phyloP scores from a whole-genome alignment of 208 protist genomes.

The Polymyxa betae region DNA sequence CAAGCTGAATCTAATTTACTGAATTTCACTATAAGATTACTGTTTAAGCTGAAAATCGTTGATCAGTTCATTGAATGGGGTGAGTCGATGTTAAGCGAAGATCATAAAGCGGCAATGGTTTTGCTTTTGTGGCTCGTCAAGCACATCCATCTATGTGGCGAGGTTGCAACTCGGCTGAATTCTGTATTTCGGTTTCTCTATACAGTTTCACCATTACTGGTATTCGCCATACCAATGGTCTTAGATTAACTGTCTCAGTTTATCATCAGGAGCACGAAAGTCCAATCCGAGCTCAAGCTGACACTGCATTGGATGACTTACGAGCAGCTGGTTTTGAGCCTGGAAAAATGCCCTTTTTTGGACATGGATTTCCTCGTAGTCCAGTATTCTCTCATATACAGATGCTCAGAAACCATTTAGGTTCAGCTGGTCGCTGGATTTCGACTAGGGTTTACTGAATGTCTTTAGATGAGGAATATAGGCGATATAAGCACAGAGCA shows the following conservation, averaged over 20 bases:
- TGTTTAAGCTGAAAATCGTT: background rate
- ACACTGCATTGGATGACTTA: background rate
- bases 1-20: background rate
- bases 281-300: conserved; percentile 31
- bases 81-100: conserved; percentile 14
- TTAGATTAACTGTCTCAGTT: background rate
- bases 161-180: background rate
- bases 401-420: background rate
- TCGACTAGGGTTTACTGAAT: background rate
- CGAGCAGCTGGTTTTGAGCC: background rate
- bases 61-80: conserved; percentile 8
- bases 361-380: background rate
- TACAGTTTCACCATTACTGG: conserved; percentile 35
- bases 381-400: conserved; percentile 28
- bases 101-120: conserved; percentile 36
- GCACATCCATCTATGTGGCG: background rate
- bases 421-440: background rate
- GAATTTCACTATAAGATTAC: background rate
- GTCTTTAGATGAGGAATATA: background rate
- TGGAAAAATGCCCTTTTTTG: background rate
- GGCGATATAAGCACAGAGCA: background rate
- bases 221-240: background rate
- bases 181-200: conserved; percentile 33
- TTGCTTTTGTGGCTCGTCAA: conserved; percentile 20
- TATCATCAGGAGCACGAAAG: background rate